phyloP scores from a whole-genome alignment of 768 basidiomycete genomes.

The Lyophyllum semitale region DNA sequence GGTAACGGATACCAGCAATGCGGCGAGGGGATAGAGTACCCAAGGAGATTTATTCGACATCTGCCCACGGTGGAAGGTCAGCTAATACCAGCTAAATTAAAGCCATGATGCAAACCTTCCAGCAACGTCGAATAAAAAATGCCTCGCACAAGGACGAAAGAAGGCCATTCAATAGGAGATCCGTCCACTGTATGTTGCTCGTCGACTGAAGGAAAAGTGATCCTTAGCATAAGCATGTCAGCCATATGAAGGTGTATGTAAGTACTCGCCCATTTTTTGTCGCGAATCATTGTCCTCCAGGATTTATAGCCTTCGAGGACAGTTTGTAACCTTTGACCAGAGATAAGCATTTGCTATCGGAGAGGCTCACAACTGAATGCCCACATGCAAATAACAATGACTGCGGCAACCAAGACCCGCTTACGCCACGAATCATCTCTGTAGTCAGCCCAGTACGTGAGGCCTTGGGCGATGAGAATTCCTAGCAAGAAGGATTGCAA shows the following conservation, averaged over 20 bases:
- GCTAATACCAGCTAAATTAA: background rate
- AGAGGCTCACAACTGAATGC: conserved; percentile 12
- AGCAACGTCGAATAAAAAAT: conserved; percentile 52
- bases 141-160: conserved; percentile 48
- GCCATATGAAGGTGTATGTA: background rate
- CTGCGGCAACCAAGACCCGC: conserved; percentile 38
- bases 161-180: conserved; percentile 49
- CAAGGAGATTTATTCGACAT: conserved; percentile 39
- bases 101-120: conserved; percentile 39
- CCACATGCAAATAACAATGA: conserved; percentile 45
- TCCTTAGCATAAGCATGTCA: background rate
- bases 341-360: background rate
- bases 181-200: conserved; percentile 43
- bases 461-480: conserved; percentile 39
- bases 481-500: conserved; percentile 51
- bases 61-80: conserved; percentile 23
- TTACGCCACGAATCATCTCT: conserved; percentile 46
- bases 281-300: conserved; percentile 36
- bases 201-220: conserved; percentile 26
- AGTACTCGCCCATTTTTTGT: conserved; percentile 34
- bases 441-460: conserved; percentile 42
- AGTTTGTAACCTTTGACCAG: conserved; percentile 35
- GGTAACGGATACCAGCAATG: conserved; percentile 33
- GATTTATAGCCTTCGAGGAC: conserved; percentile 42
- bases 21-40: conserved; percentile 34